Percentiles rank a stretch among this genome's conserved stretches.
Evolutionary conservation across 2,329 filamentous ascomycete species (phyloP).

Genomic region (Triangularia verruculosa): DNA sequence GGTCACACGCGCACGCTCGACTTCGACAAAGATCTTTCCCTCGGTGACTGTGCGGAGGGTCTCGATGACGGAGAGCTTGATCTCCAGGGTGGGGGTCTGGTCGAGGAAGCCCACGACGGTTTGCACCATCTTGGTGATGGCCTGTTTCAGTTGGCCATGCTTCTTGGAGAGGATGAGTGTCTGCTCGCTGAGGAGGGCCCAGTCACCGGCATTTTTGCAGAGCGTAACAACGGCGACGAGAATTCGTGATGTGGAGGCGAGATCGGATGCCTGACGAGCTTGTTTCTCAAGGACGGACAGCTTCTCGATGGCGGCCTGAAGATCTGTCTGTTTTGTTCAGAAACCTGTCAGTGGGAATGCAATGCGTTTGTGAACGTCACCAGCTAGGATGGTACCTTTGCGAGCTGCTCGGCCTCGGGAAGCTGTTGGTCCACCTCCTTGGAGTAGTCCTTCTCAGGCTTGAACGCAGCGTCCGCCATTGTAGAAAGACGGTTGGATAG

Average conservation of each 20-base stretch:
- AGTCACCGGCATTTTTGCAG: slow-evolving; percentile 89
- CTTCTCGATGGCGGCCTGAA: slow-evolving; percentile 89
- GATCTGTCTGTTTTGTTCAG: slow-evolving; percentile 59
- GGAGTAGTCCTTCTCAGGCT: slow-evolving; percentile 98
- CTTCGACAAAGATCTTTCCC: slow-evolving; percentile 99
- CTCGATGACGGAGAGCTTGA: slow-evolving; percentile 91
- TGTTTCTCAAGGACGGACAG: slow-evolving; percentile 91
- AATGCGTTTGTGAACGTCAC: background rate
- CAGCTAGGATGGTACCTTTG: slow-evolving; percentile 60
- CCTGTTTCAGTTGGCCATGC: slow-evolving; percentile 99
- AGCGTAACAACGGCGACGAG: slow-evolving; percentile 87
- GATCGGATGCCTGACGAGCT: slow-evolving; percentile 93
- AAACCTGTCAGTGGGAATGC: background rate
- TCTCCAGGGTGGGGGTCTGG: slow-evolving; percentile 77
- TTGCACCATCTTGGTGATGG: slow-evolving; percentile 98
- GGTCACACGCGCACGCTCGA: slow-evolving; percentile 92
- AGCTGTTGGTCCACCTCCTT: slow-evolving; percentile 93
- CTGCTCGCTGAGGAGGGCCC: slow-evolving; percentile 94
- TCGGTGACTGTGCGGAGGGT: slow-evolving; percentile 94
- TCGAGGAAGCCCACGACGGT: slow-evolving; percentile 90
- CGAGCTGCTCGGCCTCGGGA: slow-evolving; percentile 84
- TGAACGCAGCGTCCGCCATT: slow-evolving; percentile 81
- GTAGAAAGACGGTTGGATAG: slow-evolving; percentile 31
- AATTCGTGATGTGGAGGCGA: slow-evolving; percentile 88
- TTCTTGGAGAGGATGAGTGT: slow-evolving; percentile 96